phyloP scores from a whole-genome alignment of 1,139 yeast species.

The Hyphopichia pseudoburtonii region DNA sequence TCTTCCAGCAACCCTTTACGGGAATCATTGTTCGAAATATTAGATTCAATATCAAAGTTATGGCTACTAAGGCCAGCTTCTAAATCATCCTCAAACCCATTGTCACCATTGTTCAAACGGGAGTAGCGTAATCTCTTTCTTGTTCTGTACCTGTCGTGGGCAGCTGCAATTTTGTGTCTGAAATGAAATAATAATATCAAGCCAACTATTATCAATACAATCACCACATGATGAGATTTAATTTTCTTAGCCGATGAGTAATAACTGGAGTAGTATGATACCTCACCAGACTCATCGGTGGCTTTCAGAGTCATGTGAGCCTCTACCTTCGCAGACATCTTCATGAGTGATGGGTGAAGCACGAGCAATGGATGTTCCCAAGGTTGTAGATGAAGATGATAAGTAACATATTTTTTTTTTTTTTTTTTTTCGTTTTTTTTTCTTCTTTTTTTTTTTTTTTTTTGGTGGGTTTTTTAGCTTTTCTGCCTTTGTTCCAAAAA shows the following conservation, averaged over 20 bases:
- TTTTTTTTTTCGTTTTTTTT: too few species aligned
- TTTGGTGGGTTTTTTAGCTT: too few species aligned
- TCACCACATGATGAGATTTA: conserved; percentile 11
- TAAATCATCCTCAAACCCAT: conserved; percentile 56
- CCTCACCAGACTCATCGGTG: too few species aligned
- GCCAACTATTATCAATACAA: conserved; percentile 11
- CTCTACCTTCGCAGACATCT: too few species aligned
- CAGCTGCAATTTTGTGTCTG: conserved; percentile 22
- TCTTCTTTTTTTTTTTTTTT: too few species aligned
- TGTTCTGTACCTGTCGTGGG: conserved; percentile 25
- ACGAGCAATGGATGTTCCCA: too few species aligned
- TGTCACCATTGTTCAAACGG: conserved; percentile 9
- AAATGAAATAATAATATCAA: conserved; percentile 21
- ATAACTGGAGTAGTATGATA: neutral
- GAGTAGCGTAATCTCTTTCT: conserved; percentile 21
- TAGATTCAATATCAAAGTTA: conserved; percentile 52
- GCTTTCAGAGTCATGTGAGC: too few species aligned
- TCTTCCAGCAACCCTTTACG: conserved; percentile 61
- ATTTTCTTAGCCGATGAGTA: neutral
- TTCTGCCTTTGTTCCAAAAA: too few species aligned
- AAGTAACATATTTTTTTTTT: too few species aligned
- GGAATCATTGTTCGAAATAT: conserved; percentile 49
- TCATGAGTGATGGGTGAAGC: too few species aligned
- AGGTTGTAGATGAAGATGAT: too few species aligned
- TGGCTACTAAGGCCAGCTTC: conserved; percentile 66